Percentiles rank a stretch among this genome's conserved stretches.
These are phyloP conservation scores for Trametopsis cervina DNA, from an alignment of 768 basidiomycete genomes.

Conservation along the genomic window DNA sequence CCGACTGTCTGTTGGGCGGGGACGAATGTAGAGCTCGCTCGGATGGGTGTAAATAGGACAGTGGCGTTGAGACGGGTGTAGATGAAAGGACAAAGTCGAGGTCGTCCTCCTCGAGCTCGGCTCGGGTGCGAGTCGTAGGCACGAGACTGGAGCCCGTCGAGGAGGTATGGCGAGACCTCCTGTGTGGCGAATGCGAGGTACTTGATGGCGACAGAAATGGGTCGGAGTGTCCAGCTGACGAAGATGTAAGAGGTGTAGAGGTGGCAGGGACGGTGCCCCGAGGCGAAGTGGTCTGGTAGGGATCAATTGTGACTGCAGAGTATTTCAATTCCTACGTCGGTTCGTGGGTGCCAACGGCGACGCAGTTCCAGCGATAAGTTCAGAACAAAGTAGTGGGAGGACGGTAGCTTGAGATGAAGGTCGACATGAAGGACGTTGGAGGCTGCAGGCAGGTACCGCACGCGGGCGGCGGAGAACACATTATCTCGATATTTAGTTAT, in stretches of 20 bases:
- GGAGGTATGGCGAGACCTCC: neutral
- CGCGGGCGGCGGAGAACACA: neutral
- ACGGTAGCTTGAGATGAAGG: conserved; percentile 12
- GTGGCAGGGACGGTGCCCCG: conserved; percentile 43
- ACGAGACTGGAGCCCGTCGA: conserved; percentile 37
- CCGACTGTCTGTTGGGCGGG: conserved; percentile 11
- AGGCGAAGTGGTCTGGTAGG: conserved; percentile 47
- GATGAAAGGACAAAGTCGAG: conserved; percentile 21
- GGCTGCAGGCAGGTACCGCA: conserved; percentile 4
- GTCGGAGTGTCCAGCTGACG: conserved; percentile 37
- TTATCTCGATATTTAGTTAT: conserved; percentile 3
- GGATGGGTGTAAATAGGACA: conserved; percentile 24
- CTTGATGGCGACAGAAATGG: conserved; percentile 6
- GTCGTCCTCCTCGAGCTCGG: conserved; percentile 48
- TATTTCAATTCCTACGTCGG: conserved; percentile 5
- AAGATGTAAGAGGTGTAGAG: conserved; percentile 31
- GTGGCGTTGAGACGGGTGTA: conserved; percentile 12
- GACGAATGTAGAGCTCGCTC: conserved; percentile 10
- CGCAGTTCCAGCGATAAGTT: conserved; percentile 1
- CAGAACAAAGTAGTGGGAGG: conserved; percentile 1
- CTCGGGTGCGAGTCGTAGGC: conserved; percentile 57
- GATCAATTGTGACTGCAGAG: conserved; percentile 54
- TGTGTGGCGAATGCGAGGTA: conserved; percentile 2
- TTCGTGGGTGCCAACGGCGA: conserved; percentile 2
- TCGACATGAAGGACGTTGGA: conserved; percentile 2